Conservation (phyloP, 1,284 basidiomycete genomes). For the Singerocomus rubriflavus region DNA sequence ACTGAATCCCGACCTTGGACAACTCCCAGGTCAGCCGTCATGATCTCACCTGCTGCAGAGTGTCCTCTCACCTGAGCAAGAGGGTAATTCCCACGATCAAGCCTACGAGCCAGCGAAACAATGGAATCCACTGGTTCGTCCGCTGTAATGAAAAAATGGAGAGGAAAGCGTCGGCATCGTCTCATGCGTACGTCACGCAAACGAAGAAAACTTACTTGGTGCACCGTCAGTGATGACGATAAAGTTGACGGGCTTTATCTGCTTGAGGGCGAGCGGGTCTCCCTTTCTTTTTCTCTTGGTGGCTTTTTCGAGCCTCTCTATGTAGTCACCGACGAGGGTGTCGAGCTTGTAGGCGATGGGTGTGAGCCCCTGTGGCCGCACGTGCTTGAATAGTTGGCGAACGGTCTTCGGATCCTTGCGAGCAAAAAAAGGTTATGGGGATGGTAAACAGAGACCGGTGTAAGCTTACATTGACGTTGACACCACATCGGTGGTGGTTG, state of each 20-base stretch:
- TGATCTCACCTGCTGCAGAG: background rate
- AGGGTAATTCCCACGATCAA: constrained; percentile 48
- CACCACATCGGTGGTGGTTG: constrained; percentile 28
- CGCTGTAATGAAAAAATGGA: constrained; percentile 27
- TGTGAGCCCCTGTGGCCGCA: constrained; percentile 45
- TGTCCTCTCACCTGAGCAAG: constrained; percentile 45
- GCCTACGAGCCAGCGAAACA: constrained; percentile 43
- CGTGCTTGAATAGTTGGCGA: constrained; percentile 40
- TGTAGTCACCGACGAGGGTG: constrained; percentile 42
- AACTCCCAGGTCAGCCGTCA: constrained; percentile 1
- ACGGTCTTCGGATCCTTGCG: constrained; percentile 33
- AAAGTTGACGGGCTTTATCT: constrained; percentile 55
- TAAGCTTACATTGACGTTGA: constrained; percentile 20
- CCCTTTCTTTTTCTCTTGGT: constrained; percentile 30
- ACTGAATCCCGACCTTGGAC: constrained; percentile 52
- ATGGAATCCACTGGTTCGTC: constrained; percentile 53
- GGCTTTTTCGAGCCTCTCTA: constrained; percentile 42
- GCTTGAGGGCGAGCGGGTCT: constrained; percentile 29
- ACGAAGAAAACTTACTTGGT: constrained; percentile 40
- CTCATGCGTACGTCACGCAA: background rate
- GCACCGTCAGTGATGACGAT: constrained; percentile 63
- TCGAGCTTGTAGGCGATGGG: constrained; percentile 51
- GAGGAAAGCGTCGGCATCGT: background rate
- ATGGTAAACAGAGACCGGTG: background rate
- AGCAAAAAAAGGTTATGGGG: background rate